phyloP scores from a whole-genome alignment of 2,329 filamentous ascomycete species.

The Trichophyton simii region DNA sequence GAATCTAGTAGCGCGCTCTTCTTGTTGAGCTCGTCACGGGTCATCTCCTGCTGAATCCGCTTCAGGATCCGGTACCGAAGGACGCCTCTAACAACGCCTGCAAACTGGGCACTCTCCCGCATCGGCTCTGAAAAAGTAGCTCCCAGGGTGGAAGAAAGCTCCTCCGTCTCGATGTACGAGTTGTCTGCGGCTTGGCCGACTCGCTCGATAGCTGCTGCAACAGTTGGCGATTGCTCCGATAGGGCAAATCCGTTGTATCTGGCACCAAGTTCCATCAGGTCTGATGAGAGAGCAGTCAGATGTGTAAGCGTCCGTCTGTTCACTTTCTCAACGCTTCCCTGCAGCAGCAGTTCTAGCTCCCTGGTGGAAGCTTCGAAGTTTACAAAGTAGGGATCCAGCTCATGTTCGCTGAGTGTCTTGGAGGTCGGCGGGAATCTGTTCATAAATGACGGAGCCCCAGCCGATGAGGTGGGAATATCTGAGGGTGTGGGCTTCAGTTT shows the following conservation, averaged over 20 bases:
- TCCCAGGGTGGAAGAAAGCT: constrained; percentile 74
- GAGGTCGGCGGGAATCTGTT: constrained; percentile 65
- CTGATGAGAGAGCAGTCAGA: constrained; percentile 67
- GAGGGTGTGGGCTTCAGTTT: constrained; percentile 51
- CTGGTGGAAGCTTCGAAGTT: constrained; percentile 86
- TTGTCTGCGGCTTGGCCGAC: constrained; percentile 89
- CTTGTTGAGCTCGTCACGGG: constrained; percentile 79
- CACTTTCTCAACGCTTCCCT: constrained; percentile 91
- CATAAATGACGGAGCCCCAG: constrained; percentile 51
- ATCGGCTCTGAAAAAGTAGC: constrained; percentile 95
- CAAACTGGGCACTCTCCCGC: constrained; percentile 95
- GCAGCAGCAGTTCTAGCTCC: constrained; percentile 75
- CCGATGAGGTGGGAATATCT: constrained; percentile 9
- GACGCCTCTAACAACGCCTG: constrained; percentile 80
- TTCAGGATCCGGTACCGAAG: constrained; percentile 84
- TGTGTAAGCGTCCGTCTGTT: constrained; percentile 83
- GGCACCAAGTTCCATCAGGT: constrained; percentile 87
- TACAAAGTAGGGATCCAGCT: constrained; percentile 91
- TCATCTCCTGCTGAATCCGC: constrained; percentile 94
- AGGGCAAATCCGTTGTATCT: constrained; percentile 93
- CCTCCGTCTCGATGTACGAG: constrained; percentile 90
- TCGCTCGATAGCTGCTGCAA: constrained; percentile 86
- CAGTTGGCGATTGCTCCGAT: constrained; percentile 76
- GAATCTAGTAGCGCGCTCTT: constrained; percentile 72
- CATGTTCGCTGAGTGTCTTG: constrained; percentile 66